phyloP scores from a whole-genome alignment of 1,284 basidiomycete species.

The Pseudomicrostroma phylloplanum region DNA sequence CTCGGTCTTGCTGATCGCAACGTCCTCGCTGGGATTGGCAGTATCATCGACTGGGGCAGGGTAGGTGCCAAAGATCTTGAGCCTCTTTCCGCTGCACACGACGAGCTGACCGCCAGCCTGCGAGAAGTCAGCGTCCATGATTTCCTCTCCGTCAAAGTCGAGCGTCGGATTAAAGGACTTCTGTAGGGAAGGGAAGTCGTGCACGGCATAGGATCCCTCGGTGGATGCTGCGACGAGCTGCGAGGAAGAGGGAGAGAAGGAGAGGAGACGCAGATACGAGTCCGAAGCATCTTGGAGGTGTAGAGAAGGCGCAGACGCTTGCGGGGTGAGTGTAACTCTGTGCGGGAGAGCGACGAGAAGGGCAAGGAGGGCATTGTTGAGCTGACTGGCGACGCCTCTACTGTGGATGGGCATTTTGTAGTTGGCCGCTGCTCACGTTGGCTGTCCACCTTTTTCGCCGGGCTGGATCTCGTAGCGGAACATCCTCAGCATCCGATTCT shows the following conservation, averaged over 20 bases:
- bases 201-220: slow-evolving; percentile 23
- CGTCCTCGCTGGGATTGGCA: not conserved
- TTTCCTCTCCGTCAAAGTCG: slow-evolving; percentile 20
- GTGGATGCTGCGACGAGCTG: slow-evolving; percentile 5
- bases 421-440: slow-evolving; percentile 12
- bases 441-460: slow-evolving; percentile 14
- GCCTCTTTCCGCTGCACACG: not conserved
- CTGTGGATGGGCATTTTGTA: slow-evolving; percentile 2
- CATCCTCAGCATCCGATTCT: slow-evolving; percentile 32
- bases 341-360: slow-evolving; percentile 28
- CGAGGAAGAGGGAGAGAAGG: slow-evolving; percentile 1
- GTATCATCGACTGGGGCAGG: slow-evolving; percentile 6
- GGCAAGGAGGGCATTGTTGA: slow-evolving; percentile 20
- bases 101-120: slow-evolving; percentile 40
- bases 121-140: slow-evolving; percentile 45
- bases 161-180: slow-evolving; percentile 23
- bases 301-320: not conserved
- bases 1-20: not conserved
- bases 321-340: slow-evolving; percentile 25
- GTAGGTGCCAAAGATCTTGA: slow-evolving; percentile 4
- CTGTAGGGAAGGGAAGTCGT: slow-evolving; percentile 34
- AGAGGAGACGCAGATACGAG: slow-evolving; percentile 6
- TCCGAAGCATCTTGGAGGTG: not conserved
- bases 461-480: slow-evolving; percentile 21
- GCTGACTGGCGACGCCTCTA: not conserved